phyloP scores from a whole-genome alignment of 768 basidiomycete genomes.

The Pilatotrama ljubarskyi region DNA sequence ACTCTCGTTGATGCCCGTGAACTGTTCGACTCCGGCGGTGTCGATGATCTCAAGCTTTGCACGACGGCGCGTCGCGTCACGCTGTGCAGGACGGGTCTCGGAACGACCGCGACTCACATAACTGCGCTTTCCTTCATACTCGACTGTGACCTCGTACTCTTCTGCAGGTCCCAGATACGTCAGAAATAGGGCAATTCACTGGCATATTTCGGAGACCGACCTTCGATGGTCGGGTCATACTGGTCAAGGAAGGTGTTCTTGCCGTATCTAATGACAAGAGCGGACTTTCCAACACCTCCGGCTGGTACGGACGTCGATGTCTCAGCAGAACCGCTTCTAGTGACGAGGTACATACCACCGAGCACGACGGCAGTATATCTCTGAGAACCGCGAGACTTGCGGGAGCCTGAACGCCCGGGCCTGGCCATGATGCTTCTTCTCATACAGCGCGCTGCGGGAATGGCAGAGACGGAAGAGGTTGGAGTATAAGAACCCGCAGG shows the following conservation, averaged over 20 bases:
- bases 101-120: slow-evolving; percentile 47
- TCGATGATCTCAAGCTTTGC: slow-evolving; percentile 76
- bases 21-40: slow-evolving; percentile 86
- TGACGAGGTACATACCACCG: slow-evolving; percentile 60
- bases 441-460: not conserved
- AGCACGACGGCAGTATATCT: slow-evolving; percentile 67
- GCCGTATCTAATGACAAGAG: slow-evolving; percentile 78
- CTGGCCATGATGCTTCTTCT: slow-evolving; percentile 8
- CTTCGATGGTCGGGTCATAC: slow-evolving; percentile 87
- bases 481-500: not conserved
- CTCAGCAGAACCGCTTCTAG: no score
- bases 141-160: slow-evolving; percentile 65
- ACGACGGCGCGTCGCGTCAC: not conserved
- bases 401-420: not conserved
- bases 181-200: not conserved
- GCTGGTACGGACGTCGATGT: slow-evolving; percentile 46
- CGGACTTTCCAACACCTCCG: slow-evolving; percentile 88
- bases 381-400: not conserved
- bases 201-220: slow-evolving; percentile 36
- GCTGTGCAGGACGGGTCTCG: not conserved
- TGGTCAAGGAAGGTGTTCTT: slow-evolving; percentile 70
- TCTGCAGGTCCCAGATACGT: slow-evolving; percentile 42
- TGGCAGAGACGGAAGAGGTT: not conserved
- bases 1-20: slow-evolving; percentile 75
- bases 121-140: slow-evolving; percentile 56